A percentile compares a stretch with the other conserved stretches of the same genome.
Evolutionary conservation across 208 protist species (phyloP).

Genomic region (Acanthamoeba culbertsoni): DNA sequence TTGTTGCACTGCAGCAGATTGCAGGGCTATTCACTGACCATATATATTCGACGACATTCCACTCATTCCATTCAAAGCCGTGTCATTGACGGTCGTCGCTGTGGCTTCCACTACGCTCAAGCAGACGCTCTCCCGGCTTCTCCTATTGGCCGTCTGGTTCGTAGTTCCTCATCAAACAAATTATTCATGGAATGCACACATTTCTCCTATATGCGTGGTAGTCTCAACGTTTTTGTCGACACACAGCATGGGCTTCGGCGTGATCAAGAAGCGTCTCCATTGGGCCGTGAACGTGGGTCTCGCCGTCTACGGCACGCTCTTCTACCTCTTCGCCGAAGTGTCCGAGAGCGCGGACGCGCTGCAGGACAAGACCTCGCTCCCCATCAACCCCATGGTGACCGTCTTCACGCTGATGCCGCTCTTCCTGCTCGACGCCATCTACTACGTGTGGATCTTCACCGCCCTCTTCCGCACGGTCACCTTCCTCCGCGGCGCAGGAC

Average conservation of each 20-base stretch:
- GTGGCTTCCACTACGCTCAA: conserved; percentile 5
- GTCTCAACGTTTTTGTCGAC: neutral
- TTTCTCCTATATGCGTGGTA: neutral
- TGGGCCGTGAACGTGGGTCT: neutral
- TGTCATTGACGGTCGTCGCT: neutral
- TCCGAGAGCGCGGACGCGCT: conserved; percentile 20
- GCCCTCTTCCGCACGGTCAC: neutral
- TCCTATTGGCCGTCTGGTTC: conserved; percentile 44
- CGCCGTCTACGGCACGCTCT: neutral
- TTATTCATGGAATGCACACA: neutral
- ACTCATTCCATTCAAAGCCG: neutral
- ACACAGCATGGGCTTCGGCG: neutral
- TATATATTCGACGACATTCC: neutral
- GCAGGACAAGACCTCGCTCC: conserved; percentile 37
- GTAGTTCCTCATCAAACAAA: neutral
- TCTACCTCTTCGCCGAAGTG: conserved; percentile 38
- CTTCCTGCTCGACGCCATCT: conserved; percentile 3
- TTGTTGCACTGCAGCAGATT: neutral
- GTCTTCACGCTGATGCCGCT: conserved; percentile 15
- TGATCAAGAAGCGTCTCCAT: neutral
- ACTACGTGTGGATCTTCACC: conserved; percentile 2
- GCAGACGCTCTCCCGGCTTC: neutral
- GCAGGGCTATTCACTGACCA: neutral
- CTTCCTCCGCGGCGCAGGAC: neutral
- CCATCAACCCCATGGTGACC: neutral